These are phyloP conservation scores for Aegilops longissima DNA, from an alignment of 176 grass and related monocot genomes.

Conservation along the genomic window DNA sequence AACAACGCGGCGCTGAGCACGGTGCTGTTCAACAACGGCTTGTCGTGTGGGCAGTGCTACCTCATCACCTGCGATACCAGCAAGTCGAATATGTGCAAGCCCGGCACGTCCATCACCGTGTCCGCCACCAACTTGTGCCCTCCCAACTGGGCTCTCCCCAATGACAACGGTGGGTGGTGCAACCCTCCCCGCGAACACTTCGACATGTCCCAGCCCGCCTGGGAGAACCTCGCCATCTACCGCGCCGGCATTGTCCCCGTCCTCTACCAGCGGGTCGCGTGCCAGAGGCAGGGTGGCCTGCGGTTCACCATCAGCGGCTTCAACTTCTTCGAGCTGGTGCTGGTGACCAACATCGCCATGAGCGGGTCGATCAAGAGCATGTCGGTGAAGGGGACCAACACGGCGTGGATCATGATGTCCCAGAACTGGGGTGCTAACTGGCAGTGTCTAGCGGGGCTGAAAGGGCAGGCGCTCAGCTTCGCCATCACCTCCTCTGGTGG, in stretches of 20 bases:
- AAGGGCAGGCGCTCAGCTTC: slow-evolving; percentile 43
- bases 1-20: slow-evolving; percentile 54
- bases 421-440: slow-evolving; percentile 67
- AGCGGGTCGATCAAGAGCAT: slow-evolving; percentile 31
- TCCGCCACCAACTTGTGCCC: slow-evolving; percentile 53
- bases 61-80: slow-evolving; percentile 24
- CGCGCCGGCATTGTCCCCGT: slow-evolving; percentile 43
- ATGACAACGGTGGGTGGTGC: slow-evolving; percentile 49
- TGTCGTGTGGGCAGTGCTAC: slow-evolving; percentile 62
- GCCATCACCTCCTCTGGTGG: slow-evolving; percentile 38
- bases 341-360: slow-evolving; percentile 46
- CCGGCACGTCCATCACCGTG: slow-evolving; percentile 23
- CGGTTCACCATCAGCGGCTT: slow-evolving; percentile 43
- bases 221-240: slow-evolving; percentile 34
- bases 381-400: slow-evolving; percentile 17
- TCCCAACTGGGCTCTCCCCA: slow-evolving; percentile 35
- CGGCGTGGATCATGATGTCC: slow-evolving; percentile 29
- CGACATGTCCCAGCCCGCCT: slow-evolving; percentile 56
- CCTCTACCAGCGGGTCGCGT: slow-evolving; percentile 40
- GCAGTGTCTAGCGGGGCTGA: neutral
- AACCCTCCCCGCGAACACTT: slow-evolving; percentile 39
- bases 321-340: slow-evolving; percentile 51
- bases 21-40: slow-evolving; percentile 44
- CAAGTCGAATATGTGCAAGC: slow-evolving; percentile 14
- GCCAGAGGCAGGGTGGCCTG: slow-evolving; percentile 33